Evolutionary conservation across 1,139 yeast species (phyloP), one percentile per base, ranked within the genome.

Genomic region (Schwanniomyces etchellsii): DNA sequence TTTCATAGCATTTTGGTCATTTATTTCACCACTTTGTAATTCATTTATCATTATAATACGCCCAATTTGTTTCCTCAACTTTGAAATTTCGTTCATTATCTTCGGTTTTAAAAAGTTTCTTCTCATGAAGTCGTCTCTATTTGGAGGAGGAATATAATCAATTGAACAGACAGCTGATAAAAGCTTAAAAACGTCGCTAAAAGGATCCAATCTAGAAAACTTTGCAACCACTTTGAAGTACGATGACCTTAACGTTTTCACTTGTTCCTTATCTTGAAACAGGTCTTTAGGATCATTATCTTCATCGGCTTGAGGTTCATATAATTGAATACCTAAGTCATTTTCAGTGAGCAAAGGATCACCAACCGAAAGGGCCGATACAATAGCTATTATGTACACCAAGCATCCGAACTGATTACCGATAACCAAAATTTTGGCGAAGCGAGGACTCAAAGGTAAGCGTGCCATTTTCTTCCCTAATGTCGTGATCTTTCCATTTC

Each of bases 381-480:
- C 97, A 35, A 93, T 71, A 0, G 97, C 93, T 33, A 91, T 77
- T 16, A 91, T 68, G 47, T 85, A 91, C 0, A 95, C 88, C 35
- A 91, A 62, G 55, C 97, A 89, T 4, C 74, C 81, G 33, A 74
- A 77, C 52, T 91, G 96, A 51, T 88, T 85, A 6, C 96, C 96
- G 25, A 89, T 74, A 26, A 89, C 70, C 37, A 93, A 65, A 70
- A 93, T 86, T 50, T 89, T 89, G 4, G 98, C 80, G 55, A 82
- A 93, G 31, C 98, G 66, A 3, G 99, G 98, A 49, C 94, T 81
- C 45, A 93, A 66, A 24, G 99, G 99, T 66, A 91, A 91, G 36
- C 78, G 58, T 35, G 95, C 75, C 96, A 93, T 93, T 29, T 78
- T 77, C 42, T 63, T 74, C 23, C 99, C 99, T 31, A 88, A 61